A percentile compares a stretch with the other conserved stretches of the same genome.
Conservation (phyloP, 78 protist species). For the Thecamonas trahens region DNA sequence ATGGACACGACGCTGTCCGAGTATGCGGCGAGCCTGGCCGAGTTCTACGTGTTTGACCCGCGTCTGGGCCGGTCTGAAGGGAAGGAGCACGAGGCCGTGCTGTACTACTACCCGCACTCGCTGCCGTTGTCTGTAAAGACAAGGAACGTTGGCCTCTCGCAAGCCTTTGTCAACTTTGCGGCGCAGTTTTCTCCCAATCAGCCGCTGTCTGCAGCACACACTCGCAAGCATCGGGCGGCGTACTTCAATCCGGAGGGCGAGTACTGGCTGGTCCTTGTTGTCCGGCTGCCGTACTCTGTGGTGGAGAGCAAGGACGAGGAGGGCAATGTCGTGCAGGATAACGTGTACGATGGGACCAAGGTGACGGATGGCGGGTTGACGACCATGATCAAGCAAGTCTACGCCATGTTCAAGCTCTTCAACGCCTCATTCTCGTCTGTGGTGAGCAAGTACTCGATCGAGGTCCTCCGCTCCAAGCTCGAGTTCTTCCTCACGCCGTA, state of each 20-base stretch:
- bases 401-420: background rate
- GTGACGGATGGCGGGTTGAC: slow-evolving; percentile 14
- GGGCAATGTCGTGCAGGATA: slow-evolving; percentile 13
- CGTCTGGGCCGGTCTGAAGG: slow-evolving; percentile 45
- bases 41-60: slow-evolving; percentile 40
- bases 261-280: slow-evolving; percentile 44
- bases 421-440: background rate
- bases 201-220: background rate
- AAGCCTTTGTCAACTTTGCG: slow-evolving; percentile 46
- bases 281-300: background rate
- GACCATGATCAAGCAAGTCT: slow-evolving; percentile 20
- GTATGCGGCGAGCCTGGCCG: background rate
- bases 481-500: slow-evolving; percentile 26
- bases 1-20: too few species aligned
- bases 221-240: slow-evolving; percentile 12
- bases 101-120: slow-evolving; percentile 42
- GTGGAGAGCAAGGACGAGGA: background rate
- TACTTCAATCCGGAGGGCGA: slow-evolving; percentile 33
- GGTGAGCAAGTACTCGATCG: background rate
- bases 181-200: background rate
- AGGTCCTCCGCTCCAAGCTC: slow-evolving; percentile 13
- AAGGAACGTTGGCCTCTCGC: slow-evolving; percentile 41
- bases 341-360: slow-evolving; percentile 31
- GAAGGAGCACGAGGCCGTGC: slow-evolving; percentile 45
- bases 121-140: slow-evolving; percentile 31